Evolutionary conservation across 23 red algal genomes (phyloP), one percentile per base, ranked within the genome.

Genomic region (Gracilaria gracilis): DNA sequence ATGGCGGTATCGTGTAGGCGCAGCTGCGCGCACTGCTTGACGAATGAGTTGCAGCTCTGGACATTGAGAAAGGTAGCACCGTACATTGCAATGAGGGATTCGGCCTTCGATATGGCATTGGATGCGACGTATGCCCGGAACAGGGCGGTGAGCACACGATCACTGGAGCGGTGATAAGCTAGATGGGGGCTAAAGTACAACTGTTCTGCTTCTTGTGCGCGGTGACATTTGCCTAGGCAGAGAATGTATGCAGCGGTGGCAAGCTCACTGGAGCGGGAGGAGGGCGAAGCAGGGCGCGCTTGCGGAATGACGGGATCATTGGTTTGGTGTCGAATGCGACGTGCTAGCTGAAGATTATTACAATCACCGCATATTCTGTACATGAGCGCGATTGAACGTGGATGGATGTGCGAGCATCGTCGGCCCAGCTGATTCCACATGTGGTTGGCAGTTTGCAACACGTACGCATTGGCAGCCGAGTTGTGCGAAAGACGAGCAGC

Each of bases 351-450:
- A 2, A 92, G 57, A 39, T 74, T 33, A 57, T 77, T 51, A 48
- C 88, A 92, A 34, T 72, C 34, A 42, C 77, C 88, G 46, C 57
- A 69, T 9, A 92, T 75, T 25, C 88, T 76, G 67, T 92, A 92
- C 75, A 92, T 92, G 35, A 71, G 65, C 25, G 79, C 88, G 48
- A 38, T 48, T 31, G 49, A 66, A 8, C 48, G 57, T 57, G 75
- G 75, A 37, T 51, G 72, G 21, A 82, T 29, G 24, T 37, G 38
- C 27, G 51, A 46, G 19, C 29, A 20, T 20, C 24, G 39, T 20
- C 67, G 76, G 38, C 37, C 16, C 25, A 83, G 21, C 37, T 83
- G 50, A 11, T 21, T 64, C 88, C 88, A 92, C 32, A 83, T 76
- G 75, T 46, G 57, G n/a, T 32, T 15, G 16, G 88, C 88, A 57